A percentile compares a stretch with the other conserved stretches of the same genome.
Evolutionary conservation across 75 land plant genomes (phyloP).

Genomic region (Selaginella moellendorffii): DNA sequence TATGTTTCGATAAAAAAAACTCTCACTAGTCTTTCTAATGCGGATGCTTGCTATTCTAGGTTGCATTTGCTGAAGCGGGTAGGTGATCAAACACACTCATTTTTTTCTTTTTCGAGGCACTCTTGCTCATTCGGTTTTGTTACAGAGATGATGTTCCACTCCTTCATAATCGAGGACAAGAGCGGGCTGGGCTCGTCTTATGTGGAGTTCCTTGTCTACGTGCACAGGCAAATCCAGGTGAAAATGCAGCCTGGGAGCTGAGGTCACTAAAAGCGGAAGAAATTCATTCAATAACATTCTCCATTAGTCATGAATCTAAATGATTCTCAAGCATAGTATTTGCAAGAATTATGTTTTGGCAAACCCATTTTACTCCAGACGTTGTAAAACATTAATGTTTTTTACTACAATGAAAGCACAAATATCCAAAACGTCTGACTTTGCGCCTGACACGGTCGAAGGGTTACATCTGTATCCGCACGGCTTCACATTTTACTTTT

Average conservation of each 20-base stretch:
- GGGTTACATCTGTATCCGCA: too few relatives aligned
- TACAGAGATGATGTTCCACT: slow-evolving; percentile 63
- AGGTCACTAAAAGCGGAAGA: too few relatives aligned
- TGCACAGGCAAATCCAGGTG: slow-evolving; percentile 78
- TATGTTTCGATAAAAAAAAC: slow-evolving; percentile 14
- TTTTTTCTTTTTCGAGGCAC: not conserved
- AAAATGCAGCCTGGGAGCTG: slow-evolving; percentile 30
- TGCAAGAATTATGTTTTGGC: too few relatives aligned
- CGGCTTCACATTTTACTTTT: too few relatives aligned
- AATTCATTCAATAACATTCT: too few relatives aligned
- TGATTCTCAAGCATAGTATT: too few relatives aligned
- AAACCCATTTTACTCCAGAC: too few relatives aligned
- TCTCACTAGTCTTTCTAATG: not conserved
- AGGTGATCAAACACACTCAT: slow-evolving; percentile 39
- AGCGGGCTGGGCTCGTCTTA: slow-evolving; percentile 49
- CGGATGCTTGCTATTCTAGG: slow-evolving; percentile 6
- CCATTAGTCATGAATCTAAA: too few relatives aligned
- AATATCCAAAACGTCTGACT: too few relatives aligned
- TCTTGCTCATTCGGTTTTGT: not conserved
- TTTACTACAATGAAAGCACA: too few relatives aligned
- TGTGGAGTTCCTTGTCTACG: slow-evolving; percentile 78
- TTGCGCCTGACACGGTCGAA: too few relatives aligned
- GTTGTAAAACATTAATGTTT: too few relatives aligned
- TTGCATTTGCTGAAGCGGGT: slow-evolving; percentile 35
- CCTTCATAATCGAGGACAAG: slow-evolving; percentile 82